Conservation (phyloP, 257 asterid genomes). For the Capsicum rhomboideum region DNA sequence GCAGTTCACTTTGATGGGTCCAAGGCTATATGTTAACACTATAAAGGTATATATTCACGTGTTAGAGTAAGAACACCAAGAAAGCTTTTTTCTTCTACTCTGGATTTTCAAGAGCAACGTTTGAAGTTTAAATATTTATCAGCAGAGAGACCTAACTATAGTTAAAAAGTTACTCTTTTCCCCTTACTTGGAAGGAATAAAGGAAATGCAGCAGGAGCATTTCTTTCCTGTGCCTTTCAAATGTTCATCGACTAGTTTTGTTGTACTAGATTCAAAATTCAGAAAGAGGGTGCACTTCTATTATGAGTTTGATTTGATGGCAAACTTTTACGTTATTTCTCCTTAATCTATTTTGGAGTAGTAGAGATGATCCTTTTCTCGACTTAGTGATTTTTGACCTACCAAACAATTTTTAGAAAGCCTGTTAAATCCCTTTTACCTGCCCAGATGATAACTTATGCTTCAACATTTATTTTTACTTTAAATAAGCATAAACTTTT, state of each 20-base stretch:
- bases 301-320: background rate
- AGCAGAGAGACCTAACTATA: background rate
- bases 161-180: background rate
- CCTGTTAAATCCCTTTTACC: background rate
- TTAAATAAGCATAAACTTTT: background rate
- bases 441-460: background rate
- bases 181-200: background rate
- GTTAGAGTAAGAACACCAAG: background rate
- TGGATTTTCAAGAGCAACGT: background rate
- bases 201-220: background rate
- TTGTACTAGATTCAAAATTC: background rate
- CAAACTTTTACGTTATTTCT: background rate
- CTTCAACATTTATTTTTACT: background rate
- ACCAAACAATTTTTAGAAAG: background rate
- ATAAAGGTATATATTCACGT: conserved; percentile 41
- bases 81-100: background rate
- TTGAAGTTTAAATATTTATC: background rate
- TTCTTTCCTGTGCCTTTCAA: background rate
- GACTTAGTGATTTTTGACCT: background rate
- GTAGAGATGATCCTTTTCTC: background rate
- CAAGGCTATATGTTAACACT: conserved; percentile 87
- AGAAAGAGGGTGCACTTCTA: background rate
- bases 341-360: background rate
- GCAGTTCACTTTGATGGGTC: conserved; percentile 76
- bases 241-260: background rate